Conservation (phyloP, 495 filamentous ascomycete species). For the Aspergillus kassunensis region DNA sequence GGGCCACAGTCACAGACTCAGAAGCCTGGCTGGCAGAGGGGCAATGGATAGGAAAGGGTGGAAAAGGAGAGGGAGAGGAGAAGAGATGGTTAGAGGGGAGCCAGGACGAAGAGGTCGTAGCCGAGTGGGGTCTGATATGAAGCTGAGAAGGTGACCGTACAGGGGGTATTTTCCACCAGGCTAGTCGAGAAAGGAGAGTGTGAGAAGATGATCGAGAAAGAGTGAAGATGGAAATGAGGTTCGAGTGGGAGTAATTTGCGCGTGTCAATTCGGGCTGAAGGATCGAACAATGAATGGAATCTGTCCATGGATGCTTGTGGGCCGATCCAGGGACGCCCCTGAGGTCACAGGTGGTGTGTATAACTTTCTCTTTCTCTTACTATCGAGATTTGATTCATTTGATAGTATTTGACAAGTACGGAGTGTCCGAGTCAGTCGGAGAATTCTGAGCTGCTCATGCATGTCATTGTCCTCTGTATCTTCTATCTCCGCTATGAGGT, state of each 20-base stretch:
- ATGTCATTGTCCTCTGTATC: neutral
- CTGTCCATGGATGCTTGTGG: neutral
- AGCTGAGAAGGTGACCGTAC: too few relatives aligned
- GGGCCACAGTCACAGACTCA: constrained; percentile 13
- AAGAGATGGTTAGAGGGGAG: neutral
- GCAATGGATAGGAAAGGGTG: constrained; percentile 14
- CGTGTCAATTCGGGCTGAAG: too few relatives aligned
- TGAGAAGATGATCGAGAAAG: neutral
- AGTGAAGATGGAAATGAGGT: neutral
- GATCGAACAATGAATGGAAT: neutral
- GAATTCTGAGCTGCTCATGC: neutral
- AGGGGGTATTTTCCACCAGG: too few relatives aligned
- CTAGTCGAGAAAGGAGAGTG: neutral
- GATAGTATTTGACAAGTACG: too few relatives aligned
- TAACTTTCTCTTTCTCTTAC: too few relatives aligned
- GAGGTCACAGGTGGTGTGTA: too few relatives aligned
- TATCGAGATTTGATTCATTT: too few relatives aligned
- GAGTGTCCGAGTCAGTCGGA: neutral
- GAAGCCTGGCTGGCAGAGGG: constrained; percentile 18
- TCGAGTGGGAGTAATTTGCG: neutral
- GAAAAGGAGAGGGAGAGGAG: constrained; percentile 15
- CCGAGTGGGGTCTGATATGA: neutral
- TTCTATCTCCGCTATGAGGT: neutral
- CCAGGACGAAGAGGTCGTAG: neutral
- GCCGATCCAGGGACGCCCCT: neutral